Evolutionary conservation across 176 grass and related monocot species (phyloP).

Genomic region (Dactylis glomerata): DNA sequence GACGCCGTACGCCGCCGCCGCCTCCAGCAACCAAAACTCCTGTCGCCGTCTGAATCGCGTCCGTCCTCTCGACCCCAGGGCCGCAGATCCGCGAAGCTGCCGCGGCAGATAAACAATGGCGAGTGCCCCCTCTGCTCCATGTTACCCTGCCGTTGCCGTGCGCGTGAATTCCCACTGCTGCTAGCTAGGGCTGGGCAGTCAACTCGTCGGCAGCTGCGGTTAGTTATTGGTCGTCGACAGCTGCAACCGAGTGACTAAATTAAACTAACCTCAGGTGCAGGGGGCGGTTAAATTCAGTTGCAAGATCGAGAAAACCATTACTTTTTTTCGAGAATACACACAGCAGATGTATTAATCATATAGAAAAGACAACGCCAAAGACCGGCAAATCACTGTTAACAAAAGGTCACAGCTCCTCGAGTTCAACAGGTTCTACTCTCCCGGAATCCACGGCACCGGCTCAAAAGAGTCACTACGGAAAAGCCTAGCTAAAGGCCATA

Average conservation of each 20-base stretch:
- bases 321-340: too few species aligned
- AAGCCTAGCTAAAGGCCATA: too few species aligned
- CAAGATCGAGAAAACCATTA: not conserved
- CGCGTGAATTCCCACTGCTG: slow-evolving; percentile 30
- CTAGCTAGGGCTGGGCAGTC: not conserved
- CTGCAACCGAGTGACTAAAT: not conserved
- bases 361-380: too few species aligned
- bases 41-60: not conserved
- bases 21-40: not conserved
- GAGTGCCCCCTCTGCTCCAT: not conserved
- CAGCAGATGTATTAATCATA: too few species aligned
- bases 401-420: too few species aligned
- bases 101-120: slow-evolving; percentile 27
- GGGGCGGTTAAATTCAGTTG: not conserved
- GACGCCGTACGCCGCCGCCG: slow-evolving; percentile 32
- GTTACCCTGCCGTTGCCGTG: not conserved
- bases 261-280: not conserved
- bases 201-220: slow-evolving; percentile 10
- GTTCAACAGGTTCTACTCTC: too few species aligned
- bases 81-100: slow-evolving; percentile 52
- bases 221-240: too few species aligned
- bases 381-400: too few species aligned
- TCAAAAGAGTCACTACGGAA: too few species aligned
- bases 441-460: too few species aligned
- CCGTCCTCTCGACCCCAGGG: not conserved